Percentiles rank a stretch among this genome's conserved stretches.
Conservation (phyloP, 257 asterid genomes). For the Solanum rostratum region DNA sequence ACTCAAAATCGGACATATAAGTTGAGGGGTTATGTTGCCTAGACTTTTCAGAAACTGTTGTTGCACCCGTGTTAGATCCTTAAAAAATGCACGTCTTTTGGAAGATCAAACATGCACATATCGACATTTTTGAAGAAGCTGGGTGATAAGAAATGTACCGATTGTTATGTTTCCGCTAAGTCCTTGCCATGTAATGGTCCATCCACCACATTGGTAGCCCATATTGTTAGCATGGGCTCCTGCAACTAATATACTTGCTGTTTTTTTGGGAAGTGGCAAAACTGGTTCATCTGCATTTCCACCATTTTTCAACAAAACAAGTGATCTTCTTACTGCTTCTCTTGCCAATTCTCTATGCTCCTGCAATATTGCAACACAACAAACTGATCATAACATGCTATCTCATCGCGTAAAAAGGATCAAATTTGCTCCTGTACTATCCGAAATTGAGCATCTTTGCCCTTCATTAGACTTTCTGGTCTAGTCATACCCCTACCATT, state of each 20-base stretch:
- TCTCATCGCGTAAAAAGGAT: background rate
- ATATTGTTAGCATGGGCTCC: constrained; percentile 5
- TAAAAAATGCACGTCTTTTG: background rate
- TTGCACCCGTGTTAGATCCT: background rate
- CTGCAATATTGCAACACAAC: background rate
- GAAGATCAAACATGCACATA: background rate
- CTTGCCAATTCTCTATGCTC: constrained; percentile 9
- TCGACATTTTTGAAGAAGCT: background rate
- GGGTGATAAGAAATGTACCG: background rate
- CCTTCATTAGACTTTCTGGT: background rate
- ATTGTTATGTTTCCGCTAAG: background rate
- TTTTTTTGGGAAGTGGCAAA: constrained; percentile 4
- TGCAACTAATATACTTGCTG: constrained; percentile 3
- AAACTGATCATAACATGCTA: background rate
- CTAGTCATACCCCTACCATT: background rate
- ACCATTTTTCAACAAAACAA: constrained; percentile 6
- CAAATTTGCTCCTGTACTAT: background rate
- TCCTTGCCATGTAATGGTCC: constrained; percentile 14
- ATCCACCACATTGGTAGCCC: constrained; percentile 7
- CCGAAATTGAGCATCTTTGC: background rate
- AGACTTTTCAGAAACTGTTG: background rate
- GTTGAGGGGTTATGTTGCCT: background rate
- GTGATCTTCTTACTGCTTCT: constrained; percentile 5
- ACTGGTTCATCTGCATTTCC: constrained; percentile 9
- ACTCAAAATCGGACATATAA: background rate